Percentiles rank a stretch among this genome's conserved stretches.
These are phyloP conservation scores for Zymoseptoria crescenta DNA, from an alignment of 2,329 filamentous ascomycete species.

Conservation along the genomic window DNA sequence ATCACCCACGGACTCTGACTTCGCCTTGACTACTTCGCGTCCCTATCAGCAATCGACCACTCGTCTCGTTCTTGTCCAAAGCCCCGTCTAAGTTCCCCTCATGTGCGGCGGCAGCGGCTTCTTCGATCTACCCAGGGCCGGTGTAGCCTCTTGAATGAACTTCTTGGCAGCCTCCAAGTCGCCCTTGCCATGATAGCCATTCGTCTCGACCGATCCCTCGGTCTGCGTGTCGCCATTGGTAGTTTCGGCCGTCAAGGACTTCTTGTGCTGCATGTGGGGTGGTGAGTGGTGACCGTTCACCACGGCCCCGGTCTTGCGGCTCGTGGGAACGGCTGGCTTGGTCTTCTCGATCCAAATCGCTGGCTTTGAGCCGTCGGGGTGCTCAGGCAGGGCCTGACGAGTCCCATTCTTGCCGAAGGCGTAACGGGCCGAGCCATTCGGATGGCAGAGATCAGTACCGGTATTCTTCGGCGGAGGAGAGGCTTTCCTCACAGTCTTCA, in stretches of 20 bases:
- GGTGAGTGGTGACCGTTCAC: not conserved
- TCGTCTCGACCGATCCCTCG: not conserved
- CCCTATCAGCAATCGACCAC: too few relatives aligned
- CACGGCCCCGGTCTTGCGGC: not conserved
- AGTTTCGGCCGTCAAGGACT: not conserved
- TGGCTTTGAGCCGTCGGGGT: not conserved
- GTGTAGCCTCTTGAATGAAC: not conserved
- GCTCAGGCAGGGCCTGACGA: not conserved
- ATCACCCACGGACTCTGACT: too few relatives aligned
- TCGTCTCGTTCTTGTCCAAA: not conserved
- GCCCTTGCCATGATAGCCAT: not conserved
- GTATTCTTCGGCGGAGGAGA: not conserved
- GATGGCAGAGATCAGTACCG: not conserved
- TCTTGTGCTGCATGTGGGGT: not conserved
- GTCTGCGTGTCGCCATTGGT: too few relatives aligned
- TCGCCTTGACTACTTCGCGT: not conserved
- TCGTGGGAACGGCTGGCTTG: not conserved
- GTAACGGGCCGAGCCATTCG: not conserved
- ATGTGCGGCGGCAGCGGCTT: not conserved
- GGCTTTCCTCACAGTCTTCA: not conserved
- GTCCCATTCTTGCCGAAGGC: not conserved
- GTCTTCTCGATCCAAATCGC: not conserved
- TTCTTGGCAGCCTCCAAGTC: not conserved
- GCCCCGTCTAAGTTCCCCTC: not conserved
- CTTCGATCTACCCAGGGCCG: not conserved